Base-by-base conservation (phyloP, 768 basidiomycete species). In the Lactarius hengduanensis region DNA sequence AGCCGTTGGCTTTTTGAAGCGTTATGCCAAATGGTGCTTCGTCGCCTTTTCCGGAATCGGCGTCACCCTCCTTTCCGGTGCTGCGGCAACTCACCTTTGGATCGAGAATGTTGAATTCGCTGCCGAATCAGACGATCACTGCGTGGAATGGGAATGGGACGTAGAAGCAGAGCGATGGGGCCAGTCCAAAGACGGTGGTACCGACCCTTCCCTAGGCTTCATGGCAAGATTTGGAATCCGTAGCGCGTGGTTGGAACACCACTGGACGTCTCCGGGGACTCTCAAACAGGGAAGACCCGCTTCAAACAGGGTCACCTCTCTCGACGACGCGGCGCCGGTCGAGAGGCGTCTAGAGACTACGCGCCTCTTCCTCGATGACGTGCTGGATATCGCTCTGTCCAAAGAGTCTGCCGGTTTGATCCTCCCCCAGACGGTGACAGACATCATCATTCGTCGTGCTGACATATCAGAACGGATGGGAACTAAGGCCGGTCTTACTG, bases 141-240 rank as follows among this genome's bases (percentile, higher is more conserved):
- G 77, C 18, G 77, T 77, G 57, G 79, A 77, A 65, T 92, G 86
- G 86, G 84, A 87, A 72, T 91, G 90, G 90, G 81, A 87, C 72
- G 72, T 80, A 3, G 85, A 88, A 55, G 78, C 78, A 20, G 86
- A 87, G 61, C 78, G 78, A 60, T 91, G 89, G 90, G 79, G 85
- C 9, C 86, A 77, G 70, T 66, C 78, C 32, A 64, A 66, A 18
- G 57, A 45, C 38, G 87, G 86, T 6, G 91, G 90, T 57, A 92
- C 90, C n/a, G 89, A 92, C 74, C 81, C 87, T 4, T 83, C 77
- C n/a, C 77, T 92, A 10, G 87, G 89, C 2, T 80, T 83, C 72
- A 79, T 77, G 70, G 88, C 81, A 26, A 78, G 88, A 32, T 85
- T 88, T 73, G 80, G 83, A 50, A 76, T 89, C 0, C 85, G 90